Base-by-base conservation (phyloP, 805 yeast species). In the Lipomyces orientalis region DNA sequence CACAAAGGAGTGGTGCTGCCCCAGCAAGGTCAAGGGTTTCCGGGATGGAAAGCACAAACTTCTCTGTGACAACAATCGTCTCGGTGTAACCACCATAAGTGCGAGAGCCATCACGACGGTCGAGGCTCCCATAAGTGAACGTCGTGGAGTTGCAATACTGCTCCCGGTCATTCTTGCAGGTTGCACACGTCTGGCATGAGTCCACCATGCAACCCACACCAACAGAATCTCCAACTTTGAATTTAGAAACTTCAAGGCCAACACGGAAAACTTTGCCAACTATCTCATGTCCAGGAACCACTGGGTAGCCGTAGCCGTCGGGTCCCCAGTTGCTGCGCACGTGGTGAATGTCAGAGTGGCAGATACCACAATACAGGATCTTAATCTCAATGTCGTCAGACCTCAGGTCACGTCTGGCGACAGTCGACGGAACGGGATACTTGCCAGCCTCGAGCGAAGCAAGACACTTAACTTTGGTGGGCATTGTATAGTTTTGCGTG, bases 141-240 rank as follows among this genome's bases (percentile, higher is more conserved):
- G 82, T 81, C 12, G 81, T 75, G 14, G 68, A 65, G 16, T 75
- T 59, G 79, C 95, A 90, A 80, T 85, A 86, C 71, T 79, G 81
- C 70, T 88, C 89, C 74, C 87, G 83, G 71, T 81, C 82, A 34
- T 74, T 68, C 22, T 81, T 76, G 81, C 93, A 90, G 74, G 86
- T 81, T 55, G 80, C 74, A 79, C 96, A 90, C n/a, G 84, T 79
- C 63, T 81, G 76, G 80, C 95, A 90, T 51, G 89, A 80, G 66
- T 80, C 81, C n/a, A 83, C 80, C 73, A 85, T 87, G 29, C 94
- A 93, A 72, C 96, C 96, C 60, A 89, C 84, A 64, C 94, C 96
- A 25, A 89, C 95, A 71, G 91, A 81, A 69, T 91, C 88, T 62
- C 96, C 97, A 25, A 88, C 76, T 75, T 82, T 79, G 79, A 82